Conservation (phyloP, 148 eudicot species). For the Rhododendron griersonianum region DNA sequence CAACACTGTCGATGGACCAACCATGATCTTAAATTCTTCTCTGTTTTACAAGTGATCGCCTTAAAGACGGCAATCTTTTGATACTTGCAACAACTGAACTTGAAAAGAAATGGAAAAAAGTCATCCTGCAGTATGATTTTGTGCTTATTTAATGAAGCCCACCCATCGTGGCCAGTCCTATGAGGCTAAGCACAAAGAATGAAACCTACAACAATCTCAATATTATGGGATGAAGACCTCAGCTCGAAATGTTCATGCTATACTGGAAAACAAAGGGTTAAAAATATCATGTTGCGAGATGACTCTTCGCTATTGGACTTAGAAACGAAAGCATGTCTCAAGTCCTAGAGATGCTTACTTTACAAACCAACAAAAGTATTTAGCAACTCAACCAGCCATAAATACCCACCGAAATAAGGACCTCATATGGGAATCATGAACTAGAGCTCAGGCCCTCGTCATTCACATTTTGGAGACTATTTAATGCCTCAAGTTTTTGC, state of each 20-base stretch:
- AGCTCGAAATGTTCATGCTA: neutral
- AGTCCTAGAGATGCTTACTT: neutral
- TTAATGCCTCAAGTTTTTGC: neutral
- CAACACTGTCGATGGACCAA: neutral
- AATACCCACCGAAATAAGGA: neutral
- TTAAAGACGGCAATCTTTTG: neutral
- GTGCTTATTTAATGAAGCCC: neutral
- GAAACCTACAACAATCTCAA: neutral
- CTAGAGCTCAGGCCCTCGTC: neutral
- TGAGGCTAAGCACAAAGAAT: neutral
- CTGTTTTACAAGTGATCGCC: neutral
- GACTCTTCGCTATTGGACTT: neutral
- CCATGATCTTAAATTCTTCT: neutral
- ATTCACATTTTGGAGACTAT: neutral
- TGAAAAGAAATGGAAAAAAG: neutral
- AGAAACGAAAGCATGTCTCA: neutral
- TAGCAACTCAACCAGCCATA: neutral
- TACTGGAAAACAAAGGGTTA: neutral
- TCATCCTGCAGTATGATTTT: neutral
- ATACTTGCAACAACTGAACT: neutral
- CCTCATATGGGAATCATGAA: neutral
- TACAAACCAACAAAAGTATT: neutral
- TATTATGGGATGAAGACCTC: neutral
- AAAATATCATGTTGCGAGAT: neutral
- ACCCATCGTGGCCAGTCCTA: neutral